Evolutionary conservation across 176 grass and related monocot genomes (phyloP), one percentile per base, ranked within the genome.

Genomic region (Calamus simplicifolius): DNA sequence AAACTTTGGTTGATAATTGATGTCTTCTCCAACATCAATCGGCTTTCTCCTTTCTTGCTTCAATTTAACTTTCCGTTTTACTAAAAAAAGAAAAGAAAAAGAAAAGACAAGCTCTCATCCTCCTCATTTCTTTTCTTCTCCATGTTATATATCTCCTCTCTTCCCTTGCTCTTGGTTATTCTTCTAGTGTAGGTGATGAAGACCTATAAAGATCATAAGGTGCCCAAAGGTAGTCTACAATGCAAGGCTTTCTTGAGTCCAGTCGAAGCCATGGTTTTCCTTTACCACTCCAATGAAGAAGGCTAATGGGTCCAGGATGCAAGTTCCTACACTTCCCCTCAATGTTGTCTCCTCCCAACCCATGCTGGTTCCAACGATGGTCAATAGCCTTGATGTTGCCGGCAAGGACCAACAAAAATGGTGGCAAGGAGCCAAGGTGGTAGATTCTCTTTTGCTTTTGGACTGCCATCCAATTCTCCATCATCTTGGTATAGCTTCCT

Each of bases 331-430:
- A 62, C 5, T 27, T 62, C 7, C 59, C 59, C 19, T 62, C 27
- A 13, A 62, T 27, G 17, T 62, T 62, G 29, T 62, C 59, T 3
- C 59, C 59, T 18, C 59, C 59, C n/a, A 62, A 31, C 2, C 59
- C 59, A 18, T 62, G 59, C 29, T 62, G 59, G 29, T 62, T 62
- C 59, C 59, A 62, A 17, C 59, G 16, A 18, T 62, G 59, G 17
- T 62, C 59, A 17, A 62, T 18, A 4, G 59, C 25, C 4, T 27
- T 27, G 4, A 62, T 27, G 17, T 62, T 27, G 3, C 59, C 59
- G 2, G 59, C 59, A 18, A 62, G 38, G 1, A 62, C 59, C 6
- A 62, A 27, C 17, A 62, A 31, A 17, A 62, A 62, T 4, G 59
- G 59, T 18, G 59, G 59, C 59, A 62, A 19, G 10, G 59, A 62